Base-by-base conservation (phyloP, 768 basidiomycete genomes). In the Pleurotus citrinopileatus region DNA sequence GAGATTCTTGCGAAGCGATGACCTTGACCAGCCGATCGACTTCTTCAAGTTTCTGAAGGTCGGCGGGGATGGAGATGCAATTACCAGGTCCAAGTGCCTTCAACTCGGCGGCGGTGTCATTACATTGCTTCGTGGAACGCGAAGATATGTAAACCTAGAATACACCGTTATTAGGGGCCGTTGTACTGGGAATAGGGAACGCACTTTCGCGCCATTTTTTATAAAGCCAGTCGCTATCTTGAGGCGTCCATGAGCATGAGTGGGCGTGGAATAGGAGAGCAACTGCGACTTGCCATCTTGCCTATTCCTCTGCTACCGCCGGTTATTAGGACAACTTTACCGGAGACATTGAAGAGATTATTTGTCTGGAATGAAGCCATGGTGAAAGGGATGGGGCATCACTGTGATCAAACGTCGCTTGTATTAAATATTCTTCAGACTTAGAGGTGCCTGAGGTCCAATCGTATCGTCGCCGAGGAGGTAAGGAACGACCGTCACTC, bases 81-180 rank as follows among this genome's bases (percentile, higher is more conserved):
- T 59, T 63, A 50, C 86, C 81, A 1, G 78, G 75, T 7, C 84
- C 83, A n/a, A 75, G 65, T 25, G 67, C 63, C 47, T 72, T 80
- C 43, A 87, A 72, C 61, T 82, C 76, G 6, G 67, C 61, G 3
- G 82, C 82, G 1, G 83, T 80, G 8, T 65, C 66, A 28, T 76
- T 65, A 60, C 83, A 82, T 22, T 79, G 80, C 55, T 76, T 71
- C 4, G 67, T 70, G 19, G 77, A 76, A 28, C 86, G 79, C 4
- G 84, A 81, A 1, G 82, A 75, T 60, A 87, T 86, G 66, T 87
- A 88, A 29, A 81, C 79, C 79, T 81, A n/a, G n/a, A n/a, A n/a
- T n/a, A n/a, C n/a, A n/a, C n/a, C n/a, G n/a, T n/a, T n/a, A n/a
- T n/a, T n/a, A n/a, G n/a, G n/a, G n/a, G n/a, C n/a, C n/a, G n/a